Evolutionary conservation across 768 basidiomycete species (phyloP).

Genomic region (Suillus brevipes): DNA sequence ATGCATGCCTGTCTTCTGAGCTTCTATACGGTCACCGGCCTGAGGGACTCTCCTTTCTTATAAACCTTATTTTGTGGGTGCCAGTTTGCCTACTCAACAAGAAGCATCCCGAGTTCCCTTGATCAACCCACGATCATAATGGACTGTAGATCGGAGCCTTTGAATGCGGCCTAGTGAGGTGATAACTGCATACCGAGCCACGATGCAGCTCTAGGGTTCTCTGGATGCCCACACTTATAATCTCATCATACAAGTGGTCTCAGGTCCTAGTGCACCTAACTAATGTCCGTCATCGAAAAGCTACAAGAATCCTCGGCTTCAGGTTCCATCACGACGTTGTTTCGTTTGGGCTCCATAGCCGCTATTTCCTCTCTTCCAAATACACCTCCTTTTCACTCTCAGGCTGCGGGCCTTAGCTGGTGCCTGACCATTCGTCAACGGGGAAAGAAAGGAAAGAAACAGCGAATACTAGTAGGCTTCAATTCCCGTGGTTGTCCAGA

Average conservation of each 20-base stretch:
- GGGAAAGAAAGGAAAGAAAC: too few species aligned
- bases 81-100: not conserved
- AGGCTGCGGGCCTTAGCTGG: not conserved
- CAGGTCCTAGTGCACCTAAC: not conserved
- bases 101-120: not conserved
- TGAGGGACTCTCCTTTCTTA: not conserved
- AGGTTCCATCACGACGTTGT: conserved; percentile 4
- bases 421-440: not conserved
- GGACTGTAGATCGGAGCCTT: not conserved
- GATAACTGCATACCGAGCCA: not conserved
- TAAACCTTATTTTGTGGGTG: not conserved
- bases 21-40: not conserved
- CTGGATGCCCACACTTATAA: not conserved
- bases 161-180: not conserved
- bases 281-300: not conserved
- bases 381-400: not conserved
- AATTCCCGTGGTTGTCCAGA: not conserved
- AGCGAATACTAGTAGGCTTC: not conserved
- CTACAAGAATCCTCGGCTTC: conserved; percentile 1
- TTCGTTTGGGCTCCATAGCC: not conserved
- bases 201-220: not conserved
- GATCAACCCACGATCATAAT: conserved; percentile 1
- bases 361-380: not conserved
- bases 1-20: not conserved
- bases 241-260: not conserved